These are phyloP conservation scores for Ulmus americana DNA, from an alignment of 331 rosid genomes.

Conservation along the genomic window DNA sequence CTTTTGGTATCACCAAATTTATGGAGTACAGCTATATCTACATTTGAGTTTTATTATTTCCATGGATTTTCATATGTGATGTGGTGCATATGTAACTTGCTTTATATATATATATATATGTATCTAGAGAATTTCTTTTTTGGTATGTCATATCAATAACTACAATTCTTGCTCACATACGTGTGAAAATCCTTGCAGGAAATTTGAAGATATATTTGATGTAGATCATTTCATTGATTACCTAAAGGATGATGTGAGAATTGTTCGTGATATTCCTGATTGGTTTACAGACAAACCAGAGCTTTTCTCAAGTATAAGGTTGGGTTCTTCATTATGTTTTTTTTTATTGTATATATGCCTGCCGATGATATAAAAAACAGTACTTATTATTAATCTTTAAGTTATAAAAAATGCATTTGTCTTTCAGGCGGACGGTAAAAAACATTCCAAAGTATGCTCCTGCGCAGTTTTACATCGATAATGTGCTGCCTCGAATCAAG, in stretches of 20 bases:
- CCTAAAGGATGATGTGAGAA: slow-evolving; percentile 80
- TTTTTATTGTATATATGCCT: not conserved
- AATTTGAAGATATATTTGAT: slow-evolving; percentile 94
- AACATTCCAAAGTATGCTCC: slow-evolving; percentile 98
- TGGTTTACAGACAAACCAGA: slow-evolving; percentile 98
- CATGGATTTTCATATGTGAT: not conserved
- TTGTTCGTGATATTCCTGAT: slow-evolving; percentile 90
- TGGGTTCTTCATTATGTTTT: slow-evolving; percentile 25
- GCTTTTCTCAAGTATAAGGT: slow-evolving; percentile 92
- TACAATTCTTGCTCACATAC: slow-evolving; percentile 2
- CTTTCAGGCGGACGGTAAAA: slow-evolving; percentile 86
- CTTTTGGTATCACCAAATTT: not conserved
- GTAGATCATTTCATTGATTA: slow-evolving; percentile 97
- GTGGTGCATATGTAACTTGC: not conserved
- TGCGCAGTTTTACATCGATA: slow-evolving; percentile 91
- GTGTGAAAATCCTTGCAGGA: slow-evolving; percentile 47
- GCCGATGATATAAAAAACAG: too few species aligned
- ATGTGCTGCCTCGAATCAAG: slow-evolving; percentile 96
- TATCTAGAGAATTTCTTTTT: slow-evolving; percentile 1
- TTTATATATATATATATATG: too few species aligned
- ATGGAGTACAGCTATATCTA: not conserved
- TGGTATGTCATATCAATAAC: not conserved
- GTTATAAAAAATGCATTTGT: slow-evolving; percentile 17
- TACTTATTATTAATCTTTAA: too few species aligned
- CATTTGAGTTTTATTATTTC: not conserved